Base-by-base conservation (phyloP, 169 alveolate genomes). In the Perkinsus chesapeaki region DNA sequence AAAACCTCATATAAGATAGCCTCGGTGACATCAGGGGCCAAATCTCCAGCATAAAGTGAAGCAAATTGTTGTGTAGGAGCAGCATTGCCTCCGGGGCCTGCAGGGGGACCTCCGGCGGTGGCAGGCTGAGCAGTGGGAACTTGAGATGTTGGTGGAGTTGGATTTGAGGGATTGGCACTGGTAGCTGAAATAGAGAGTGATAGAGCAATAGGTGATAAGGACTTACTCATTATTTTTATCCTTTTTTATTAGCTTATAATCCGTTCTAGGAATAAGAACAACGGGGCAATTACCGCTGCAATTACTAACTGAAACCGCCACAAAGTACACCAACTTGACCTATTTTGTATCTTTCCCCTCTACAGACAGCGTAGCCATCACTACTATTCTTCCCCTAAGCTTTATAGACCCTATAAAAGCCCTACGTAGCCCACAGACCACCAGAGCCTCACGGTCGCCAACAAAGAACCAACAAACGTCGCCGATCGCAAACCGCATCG, bases 21-120 rank as follows among this genome's bases (percentile, higher is more conserved):
- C 96, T 98, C 99, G 36, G 99, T 97, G 90, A 98, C 99, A 48
- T 97, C 99, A 34, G 98, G 98, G 39, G 95, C 96, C 91, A 98
- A 94, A 93, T 98, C 99, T 72, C 99, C 99, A 20, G 98, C 99
- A 94, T 98, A 98, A 39, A 98, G 96, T 39, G 99, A 97, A 27
- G 99, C 98, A 16, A 98, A 97, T 34, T 60, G 82, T 34, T 60
- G 82, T 12, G 36, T 60, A 9, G 82, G 82, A 60, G 82, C 82
- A 60, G 82, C 37, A 60, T 27, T 9, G 31, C 82, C 82, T 20
- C 82, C 82, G 31, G 82, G 82, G 37, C 27, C 37, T 27, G 82
- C 82, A 60, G 31, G 12, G 60, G 82, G 82, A 7, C 82, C 82
- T 34, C 82, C 82, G 27, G 82, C 3, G 82, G 82, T 20, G 82